Evolutionary conservation across 129 eudicot genomes (phyloP).

Genomic region (Heracleum sosnowskyi): DNA sequence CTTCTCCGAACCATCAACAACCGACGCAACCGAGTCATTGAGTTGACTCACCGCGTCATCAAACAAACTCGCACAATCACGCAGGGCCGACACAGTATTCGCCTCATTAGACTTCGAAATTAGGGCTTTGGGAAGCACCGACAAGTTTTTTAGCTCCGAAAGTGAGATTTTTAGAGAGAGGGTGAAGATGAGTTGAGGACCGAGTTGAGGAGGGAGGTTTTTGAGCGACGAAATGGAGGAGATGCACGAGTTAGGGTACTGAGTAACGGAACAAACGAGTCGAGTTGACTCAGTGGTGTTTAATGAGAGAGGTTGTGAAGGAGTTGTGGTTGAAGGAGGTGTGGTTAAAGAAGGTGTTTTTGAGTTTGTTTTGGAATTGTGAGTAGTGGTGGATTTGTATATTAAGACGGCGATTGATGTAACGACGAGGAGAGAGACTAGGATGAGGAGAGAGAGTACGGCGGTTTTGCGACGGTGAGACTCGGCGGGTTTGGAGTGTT

Average conservation of each 20-base stretch:
- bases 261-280: constrained; percentile 60
- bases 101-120: constrained; percentile 31
- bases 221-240: constrained; percentile 33
- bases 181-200: constrained; percentile 44
- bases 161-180: constrained; percentile 39
- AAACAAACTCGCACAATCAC: constrained; percentile 56
- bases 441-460: constrained; percentile 21
- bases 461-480: constrained; percentile 27
- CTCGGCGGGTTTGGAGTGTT: constrained; percentile 14
- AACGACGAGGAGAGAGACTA: constrained; percentile 25
- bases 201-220: constrained; percentile 13
- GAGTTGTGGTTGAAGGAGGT: constrained; percentile 4
- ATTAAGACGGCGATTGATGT: constrained; percentile 19
- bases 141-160: constrained; percentile 26
- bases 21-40: constrained; percentile 30
- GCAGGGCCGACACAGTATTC: constrained; percentile 35
- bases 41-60: constrained; percentile 73
- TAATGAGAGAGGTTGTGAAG: constrained; percentile 19
- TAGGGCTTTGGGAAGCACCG: constrained; percentile 34
- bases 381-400: constrained; percentile 14
- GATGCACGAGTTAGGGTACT: constrained; percentile 50
- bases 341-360: background rate
- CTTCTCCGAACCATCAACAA: constrained; percentile 23
- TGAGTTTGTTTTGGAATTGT: constrained; percentile 9
- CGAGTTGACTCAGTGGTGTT: constrained; percentile 31